Base-by-base conservation (phyloP, 805 yeast species). In the Ogataea polymorpha region DNA sequence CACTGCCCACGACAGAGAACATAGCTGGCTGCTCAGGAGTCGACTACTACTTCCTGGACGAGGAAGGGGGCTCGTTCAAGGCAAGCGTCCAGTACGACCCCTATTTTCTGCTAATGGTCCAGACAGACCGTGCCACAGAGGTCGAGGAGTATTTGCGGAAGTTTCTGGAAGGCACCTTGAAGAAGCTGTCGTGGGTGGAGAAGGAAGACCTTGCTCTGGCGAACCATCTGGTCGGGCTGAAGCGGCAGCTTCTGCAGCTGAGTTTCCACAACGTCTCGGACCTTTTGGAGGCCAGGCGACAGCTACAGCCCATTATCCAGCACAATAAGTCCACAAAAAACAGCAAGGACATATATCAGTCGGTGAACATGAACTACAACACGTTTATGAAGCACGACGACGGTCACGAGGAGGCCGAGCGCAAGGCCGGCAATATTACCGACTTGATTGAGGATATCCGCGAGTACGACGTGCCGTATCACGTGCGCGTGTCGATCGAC, bases 401-500 rank as follows among this genome's bases (percentile, higher is more conserved):
- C 40, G 55, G 57, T 23, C 47, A 15, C 40, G 46, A 49, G 29
- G 45, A 42, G 7, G 45, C 35, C 10, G 50, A 49, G 16, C 54
- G 54, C 16, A 46, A 56, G 18, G 50, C 55, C 11, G 58, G 59
- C 7, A 86, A 81, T 46, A 84, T 90, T 3, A 69, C 80, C 2
- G 79, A 79, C 25, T 71, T 71, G 35, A 76, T 93, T 12, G 81
- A 80, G 40, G 98, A 91, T 54, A 75, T 93, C 23, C 72, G 91
- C 50, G 99, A 93, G 61, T 89, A 86, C 52, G 99, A 93, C 59
- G 98, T 93, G 4, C 99, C 99, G 0, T 93, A 86, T 55, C 96
- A 90, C 58, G 96, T 90, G 2, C 76, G 99, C 46, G 97, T 93
- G 0, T 80, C 96, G n/a, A 93, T 95, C 18, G 99, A 95, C 61